Conservation (phyloP, 495 filamentous ascomycete species). For the Annulohypoxylon stygium region DNA sequence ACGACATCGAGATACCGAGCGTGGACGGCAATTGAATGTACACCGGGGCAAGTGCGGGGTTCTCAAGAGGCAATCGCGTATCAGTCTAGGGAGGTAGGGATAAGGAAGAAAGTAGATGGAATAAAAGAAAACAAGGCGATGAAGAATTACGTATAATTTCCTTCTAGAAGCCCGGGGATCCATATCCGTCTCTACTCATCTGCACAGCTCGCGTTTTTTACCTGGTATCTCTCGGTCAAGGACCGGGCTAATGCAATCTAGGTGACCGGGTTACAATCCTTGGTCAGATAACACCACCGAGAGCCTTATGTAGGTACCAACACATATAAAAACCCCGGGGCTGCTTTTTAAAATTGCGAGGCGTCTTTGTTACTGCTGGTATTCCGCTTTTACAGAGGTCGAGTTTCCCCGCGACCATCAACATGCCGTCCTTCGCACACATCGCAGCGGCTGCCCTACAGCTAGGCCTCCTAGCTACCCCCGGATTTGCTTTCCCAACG, state of each 20-base stretch:
- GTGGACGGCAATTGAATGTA: background rate
- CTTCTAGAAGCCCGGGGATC: background rate
- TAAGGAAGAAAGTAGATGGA: background rate
- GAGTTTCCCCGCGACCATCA: slow-evolving; percentile 1
- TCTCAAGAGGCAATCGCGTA: background rate
- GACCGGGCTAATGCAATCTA: slow-evolving; percentile 11
- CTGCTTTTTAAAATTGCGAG: background rate
- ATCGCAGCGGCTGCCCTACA: slow-evolving; percentile 43
- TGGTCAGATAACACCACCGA: background rate
- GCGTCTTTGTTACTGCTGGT: background rate
- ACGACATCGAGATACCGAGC: background rate
- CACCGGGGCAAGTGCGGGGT: slow-evolving; percentile 12
- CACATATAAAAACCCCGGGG: background rate
- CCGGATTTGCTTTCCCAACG: slow-evolving; percentile 28
- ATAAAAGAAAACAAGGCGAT: background rate
- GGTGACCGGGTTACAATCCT: slow-evolving; percentile 4
- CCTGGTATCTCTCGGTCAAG: background rate
- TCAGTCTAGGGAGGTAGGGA: background rate
- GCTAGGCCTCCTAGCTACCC: slow-evolving; percentile 32
- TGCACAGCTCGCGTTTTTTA: background rate
- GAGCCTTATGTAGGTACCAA: background rate
- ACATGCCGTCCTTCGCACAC: slow-evolving; percentile 46
- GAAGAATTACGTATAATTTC: background rate
- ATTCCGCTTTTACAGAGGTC: background rate
- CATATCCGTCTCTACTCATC: background rate